Evolutionary conservation across 139 green algal genomes (phyloP).

Genomic region (Picochlorum costavermella): DNA sequence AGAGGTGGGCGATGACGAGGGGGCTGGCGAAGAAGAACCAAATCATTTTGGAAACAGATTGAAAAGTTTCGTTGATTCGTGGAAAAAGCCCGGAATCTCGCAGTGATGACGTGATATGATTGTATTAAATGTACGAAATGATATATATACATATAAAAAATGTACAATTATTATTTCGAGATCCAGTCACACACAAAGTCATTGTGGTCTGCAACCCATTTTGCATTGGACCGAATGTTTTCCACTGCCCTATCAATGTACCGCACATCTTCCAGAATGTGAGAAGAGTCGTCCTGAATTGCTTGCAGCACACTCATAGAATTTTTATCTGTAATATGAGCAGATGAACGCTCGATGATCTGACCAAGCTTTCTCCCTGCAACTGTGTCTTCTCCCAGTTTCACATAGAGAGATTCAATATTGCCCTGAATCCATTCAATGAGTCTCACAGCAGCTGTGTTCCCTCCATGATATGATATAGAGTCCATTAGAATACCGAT

Average conservation of each 20-base stretch:
- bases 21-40: too few relatives aligned
- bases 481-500: constrained; percentile 10
- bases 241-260: constrained; percentile 31
- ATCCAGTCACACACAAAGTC: constrained; percentile 24
- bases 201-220: constrained; percentile 19
- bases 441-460: background rate
- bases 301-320: constrained; percentile 19
- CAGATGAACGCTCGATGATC: constrained; percentile 22
- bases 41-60: too few relatives aligned
- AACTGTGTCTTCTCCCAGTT: constrained; percentile 11
- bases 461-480: background rate
- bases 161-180: background rate
- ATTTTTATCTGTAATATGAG: constrained; percentile 13
- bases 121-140: background rate
- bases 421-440: background rate
- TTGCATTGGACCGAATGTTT: constrained; percentile 26
- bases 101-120: background rate
- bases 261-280: constrained; percentile 9
- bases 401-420: constrained; percentile 4
- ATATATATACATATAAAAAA: background rate
- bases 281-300: constrained; percentile 7
- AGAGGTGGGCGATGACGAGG: too few relatives aligned
- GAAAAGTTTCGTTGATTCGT: too few relatives aligned
- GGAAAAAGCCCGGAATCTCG: background rate
- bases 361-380: constrained; percentile 18